phyloP scores from a whole-genome alignment of 2,329 filamentous ascomycete species.

The Cladorrhinum sp. region DNA sequence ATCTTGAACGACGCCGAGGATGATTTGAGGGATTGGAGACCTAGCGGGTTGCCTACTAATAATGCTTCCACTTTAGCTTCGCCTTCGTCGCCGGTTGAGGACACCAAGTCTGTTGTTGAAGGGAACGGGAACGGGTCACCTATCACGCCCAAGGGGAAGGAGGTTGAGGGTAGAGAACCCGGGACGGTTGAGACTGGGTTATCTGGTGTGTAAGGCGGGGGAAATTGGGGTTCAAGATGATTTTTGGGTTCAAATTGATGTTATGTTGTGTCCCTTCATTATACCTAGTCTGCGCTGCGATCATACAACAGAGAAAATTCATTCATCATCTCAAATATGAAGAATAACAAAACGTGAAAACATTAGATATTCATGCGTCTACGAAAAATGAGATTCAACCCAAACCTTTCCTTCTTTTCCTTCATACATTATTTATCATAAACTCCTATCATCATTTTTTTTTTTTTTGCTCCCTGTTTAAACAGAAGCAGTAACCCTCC shows the following conservation, averaged over 20 bases:
- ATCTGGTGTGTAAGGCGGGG: neutral
- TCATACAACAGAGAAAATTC: neutral
- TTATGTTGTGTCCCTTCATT: neutral
- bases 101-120: conserved; percentile 9
- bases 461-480: no score
- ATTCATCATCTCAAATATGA: neutral
- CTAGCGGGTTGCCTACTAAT: conserved; percentile 7
- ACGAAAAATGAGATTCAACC: neutral
- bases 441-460: conserved; percentile 1
- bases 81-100: conserved; percentile 3
- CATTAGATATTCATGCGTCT: neutral
- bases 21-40: conserved; percentile 73
- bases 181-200: neutral
- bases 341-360: neutral
- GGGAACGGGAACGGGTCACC: neutral
- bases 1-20: conserved; percentile 91
- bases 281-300: conserved; percentile 13
- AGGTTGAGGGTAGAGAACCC: neutral
- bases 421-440: neutral
- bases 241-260: neutral
- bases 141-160: neutral
- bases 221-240: neutral
- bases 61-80: neutral
- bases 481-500: conserved; percentile 62
- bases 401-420: neutral